Base-by-base conservation (phyloP, 2,329 filamentous ascomycete genomes). In the Simplicillium sp. region DNA sequence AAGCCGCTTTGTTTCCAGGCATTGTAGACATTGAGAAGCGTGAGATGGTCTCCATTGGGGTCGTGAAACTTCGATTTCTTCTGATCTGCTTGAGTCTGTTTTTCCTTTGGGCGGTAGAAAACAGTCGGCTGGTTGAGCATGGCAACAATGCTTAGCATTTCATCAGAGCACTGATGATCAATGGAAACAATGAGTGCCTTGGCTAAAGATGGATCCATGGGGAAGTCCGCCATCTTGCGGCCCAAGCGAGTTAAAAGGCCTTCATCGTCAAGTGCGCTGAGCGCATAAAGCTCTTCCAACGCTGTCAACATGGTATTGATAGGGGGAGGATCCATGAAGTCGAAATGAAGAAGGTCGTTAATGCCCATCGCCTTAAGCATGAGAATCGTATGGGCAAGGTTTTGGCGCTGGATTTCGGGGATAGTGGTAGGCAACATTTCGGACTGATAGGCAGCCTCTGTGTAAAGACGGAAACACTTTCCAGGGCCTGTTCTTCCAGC, bases 341-440 rank as follows among this genome's bases (percentile, higher is more conserved):
- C 90, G 54, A 98, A 98, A 56, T 94, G 88, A 11, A 98, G 73
- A 2, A 98, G 70, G 56, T 98, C 92, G 56, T 98, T 97, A 61
- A 98, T 97, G 3, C 94, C 92, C 88, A 98, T 97, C 0, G 92
- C 92, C 59, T 98, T 98, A 38, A 98, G 75, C 85, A 96, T 95
- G 36, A 98, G 73, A 59, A 98, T 97, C 0, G 90, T 96, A 50
- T 85, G 82, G 0, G 87, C 85, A 40, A 98, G 58, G 54, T 98
- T 98, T 59, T 96, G 87, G 1, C 92, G 76, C 57, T 98, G 92
- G 39, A 98, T 98, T 54, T 97, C 92, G 1, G 92, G 92, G 25
- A 97, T 94, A 0, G 88, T 89, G 0, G 89, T 96, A 0, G 92
- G 90, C 44, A 97, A 66, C 89, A 98, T 96, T 62, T 98, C 94